Conservation (phyloP, 164 flowering plant genomes). For the Paratinospora sagittata region DNA sequence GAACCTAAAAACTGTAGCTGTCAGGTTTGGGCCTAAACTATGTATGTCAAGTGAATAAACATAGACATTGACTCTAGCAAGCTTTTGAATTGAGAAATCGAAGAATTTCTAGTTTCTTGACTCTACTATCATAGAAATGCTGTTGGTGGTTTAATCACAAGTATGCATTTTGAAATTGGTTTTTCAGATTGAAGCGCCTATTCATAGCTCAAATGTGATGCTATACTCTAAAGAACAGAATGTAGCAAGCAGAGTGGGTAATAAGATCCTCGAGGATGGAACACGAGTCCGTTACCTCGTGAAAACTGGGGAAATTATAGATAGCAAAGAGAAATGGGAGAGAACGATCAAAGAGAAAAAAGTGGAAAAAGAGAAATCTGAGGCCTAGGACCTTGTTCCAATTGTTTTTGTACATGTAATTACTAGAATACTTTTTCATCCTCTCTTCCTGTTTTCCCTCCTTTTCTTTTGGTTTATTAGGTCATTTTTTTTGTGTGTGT, state of each 20-base stretch:
- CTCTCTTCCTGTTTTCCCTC: neutral
- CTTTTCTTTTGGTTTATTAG: neutral
- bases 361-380: slow-evolving; percentile 28
- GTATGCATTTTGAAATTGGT: slow-evolving; percentile 1
- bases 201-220: slow-evolving; percentile 99
- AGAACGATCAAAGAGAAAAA: slow-evolving; percentile 40
- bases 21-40: no score
- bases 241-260: slow-evolving; percentile 91
- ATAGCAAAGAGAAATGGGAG: slow-evolving; percentile 77
- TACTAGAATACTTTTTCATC: neutral
- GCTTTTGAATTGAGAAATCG: no score
- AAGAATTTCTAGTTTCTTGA: neutral
- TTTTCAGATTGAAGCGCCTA: slow-evolving; percentile 74
- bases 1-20: no score
- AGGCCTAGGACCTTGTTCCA: slow-evolving; percentile 17
- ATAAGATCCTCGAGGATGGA: slow-evolving; percentile 77
- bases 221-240: slow-evolving; percentile 84
- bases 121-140: neutral
- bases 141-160: neutral
- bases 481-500: neutral
- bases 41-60: no score
- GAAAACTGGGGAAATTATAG: slow-evolving; percentile 92
- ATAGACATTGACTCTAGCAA: no score
- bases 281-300: slow-evolving; percentile 75
- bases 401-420: slow-evolving; percentile 4